Conservation (phyloP, 208 protist genomes). For the Acanthamoeba culbertsoni region DNA sequence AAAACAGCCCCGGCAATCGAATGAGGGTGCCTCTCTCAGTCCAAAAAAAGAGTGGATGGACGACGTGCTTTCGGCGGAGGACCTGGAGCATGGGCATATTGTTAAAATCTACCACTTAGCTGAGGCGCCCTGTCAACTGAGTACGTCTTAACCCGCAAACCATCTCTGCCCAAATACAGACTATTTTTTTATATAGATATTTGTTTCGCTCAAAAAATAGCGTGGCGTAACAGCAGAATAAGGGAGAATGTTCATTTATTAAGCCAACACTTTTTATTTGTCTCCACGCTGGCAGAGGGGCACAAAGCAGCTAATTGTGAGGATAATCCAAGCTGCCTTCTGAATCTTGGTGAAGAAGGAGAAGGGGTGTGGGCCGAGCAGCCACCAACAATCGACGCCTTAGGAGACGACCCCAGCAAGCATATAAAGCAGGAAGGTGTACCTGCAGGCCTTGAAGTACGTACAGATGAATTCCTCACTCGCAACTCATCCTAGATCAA, state of each 20-base stretch:
- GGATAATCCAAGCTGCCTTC: conserved; percentile 35
- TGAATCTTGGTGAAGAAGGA: background rate
- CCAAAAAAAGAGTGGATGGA: conserved; percentile 30
- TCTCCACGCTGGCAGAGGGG: background rate
- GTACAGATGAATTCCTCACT: background rate
- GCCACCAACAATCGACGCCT: background rate
- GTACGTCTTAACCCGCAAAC: background rate
- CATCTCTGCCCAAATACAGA: background rate
- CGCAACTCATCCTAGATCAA: background rate
- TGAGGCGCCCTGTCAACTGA: background rate
- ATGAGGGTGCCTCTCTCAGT: too few relatives aligned
- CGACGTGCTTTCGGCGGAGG: background rate
- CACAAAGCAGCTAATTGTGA: conserved; percentile 7
- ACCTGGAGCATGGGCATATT: background rate
- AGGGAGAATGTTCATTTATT: background rate
- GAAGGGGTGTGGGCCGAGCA: conserved; percentile 46
- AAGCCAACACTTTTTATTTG: background rate
- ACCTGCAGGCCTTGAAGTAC: conserved; percentile 25
- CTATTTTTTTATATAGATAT: background rate
- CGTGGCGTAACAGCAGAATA: too few relatives aligned
- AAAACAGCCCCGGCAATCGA: background rate
- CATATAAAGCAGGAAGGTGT: background rate
- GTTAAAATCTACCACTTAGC: background rate
- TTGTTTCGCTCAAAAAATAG: background rate
- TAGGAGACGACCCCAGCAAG: background rate